Conservation (phyloP, 225 moss, liverwort and hornwort species). For the Antitrichia curtipendula region DNA sequence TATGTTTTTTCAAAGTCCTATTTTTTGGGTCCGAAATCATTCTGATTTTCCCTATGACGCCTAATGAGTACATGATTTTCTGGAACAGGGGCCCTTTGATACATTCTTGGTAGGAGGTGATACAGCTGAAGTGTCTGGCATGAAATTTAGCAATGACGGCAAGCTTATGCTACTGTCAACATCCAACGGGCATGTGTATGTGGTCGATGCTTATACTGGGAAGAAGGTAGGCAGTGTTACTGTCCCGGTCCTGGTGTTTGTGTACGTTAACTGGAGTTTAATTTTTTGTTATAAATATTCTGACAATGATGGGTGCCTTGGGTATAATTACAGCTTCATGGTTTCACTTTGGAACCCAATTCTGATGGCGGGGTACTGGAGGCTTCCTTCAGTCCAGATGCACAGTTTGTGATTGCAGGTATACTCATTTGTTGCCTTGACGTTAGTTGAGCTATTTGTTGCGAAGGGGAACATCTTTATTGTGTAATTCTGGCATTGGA, state of each 20-base stretch:
- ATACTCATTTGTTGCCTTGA: neutral
- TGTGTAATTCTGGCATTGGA: neutral
- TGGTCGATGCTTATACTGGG: slow-evolving; percentile 88
- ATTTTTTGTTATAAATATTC: neutral
- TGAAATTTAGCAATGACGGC: slow-evolving; percentile 98
- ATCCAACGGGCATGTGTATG: slow-evolving; percentile 76
- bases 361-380: slow-evolving; percentile 70
- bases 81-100: slow-evolving; percentile 86
- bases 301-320: neutral
- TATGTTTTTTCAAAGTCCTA: neutral
- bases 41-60: neutral
- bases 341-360: slow-evolving; percentile 82
- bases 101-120: slow-evolving; percentile 94
- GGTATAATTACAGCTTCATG: slow-evolving; percentile 47
- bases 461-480: neutral
- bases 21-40: neutral
- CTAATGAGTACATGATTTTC: neutral
- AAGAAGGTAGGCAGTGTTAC: slow-evolving; percentile 50
- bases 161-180: slow-evolving; percentile 91
- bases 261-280: neutral
- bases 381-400: slow-evolving; percentile 97
- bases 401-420: slow-evolving; percentile 93
- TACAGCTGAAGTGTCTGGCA: slow-evolving; percentile 81
- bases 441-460: neutral
- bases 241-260: neutral